Percentiles rank a stretch among this genome's conserved stretches.
These are phyloP conservation scores for Kalanchoe fedtschenkoi DNA, from an alignment of 164 flowering plant genomes.

Conservation along the genomic window DNA sequence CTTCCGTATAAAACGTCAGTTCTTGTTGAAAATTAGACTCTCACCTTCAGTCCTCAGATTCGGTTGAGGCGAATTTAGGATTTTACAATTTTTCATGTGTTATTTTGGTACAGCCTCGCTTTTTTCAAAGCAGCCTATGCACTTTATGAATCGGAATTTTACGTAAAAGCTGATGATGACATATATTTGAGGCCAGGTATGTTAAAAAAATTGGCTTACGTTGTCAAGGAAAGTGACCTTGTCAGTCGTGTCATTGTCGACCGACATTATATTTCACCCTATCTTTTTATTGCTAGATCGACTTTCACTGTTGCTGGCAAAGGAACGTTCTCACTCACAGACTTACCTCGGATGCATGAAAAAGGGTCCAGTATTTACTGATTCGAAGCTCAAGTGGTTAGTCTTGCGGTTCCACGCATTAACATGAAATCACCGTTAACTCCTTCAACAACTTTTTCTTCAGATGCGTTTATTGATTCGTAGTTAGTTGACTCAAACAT, in stretches of 20 bases:
- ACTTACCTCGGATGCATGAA: constrained; percentile 88
- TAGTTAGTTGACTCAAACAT: too few relatives aligned
- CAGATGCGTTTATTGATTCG: too few relatives aligned
- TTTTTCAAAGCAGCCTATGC: constrained; percentile 63
- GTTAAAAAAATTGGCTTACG: background rate
- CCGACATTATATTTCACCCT: background rate
- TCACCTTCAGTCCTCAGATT: background rate
- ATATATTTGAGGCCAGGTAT: constrained; percentile 62
- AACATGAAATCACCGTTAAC: background rate
- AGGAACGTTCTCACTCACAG: constrained; percentile 43
- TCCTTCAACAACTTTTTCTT: too few relatives aligned
- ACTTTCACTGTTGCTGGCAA: constrained; percentile 58
- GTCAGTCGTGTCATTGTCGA: background rate
- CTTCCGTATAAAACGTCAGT: constrained; percentile 58
- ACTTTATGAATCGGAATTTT: constrained; percentile 63
- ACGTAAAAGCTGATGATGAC: constrained; percentile 76
- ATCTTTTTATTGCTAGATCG: constrained; percentile 39
- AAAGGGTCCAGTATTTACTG: constrained; percentile 75
- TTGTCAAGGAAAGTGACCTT: background rate
- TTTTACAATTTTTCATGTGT: background rate
- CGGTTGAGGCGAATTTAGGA: background rate
- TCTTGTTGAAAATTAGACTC: background rate
- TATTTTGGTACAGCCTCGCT: constrained; percentile 36
- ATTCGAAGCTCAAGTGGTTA: constrained; percentile 69
- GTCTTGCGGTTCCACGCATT: background rate